Evolutionary conservation across 179 eudicot species (phyloP).

Genomic region (Kewa caespitosa): DNA sequence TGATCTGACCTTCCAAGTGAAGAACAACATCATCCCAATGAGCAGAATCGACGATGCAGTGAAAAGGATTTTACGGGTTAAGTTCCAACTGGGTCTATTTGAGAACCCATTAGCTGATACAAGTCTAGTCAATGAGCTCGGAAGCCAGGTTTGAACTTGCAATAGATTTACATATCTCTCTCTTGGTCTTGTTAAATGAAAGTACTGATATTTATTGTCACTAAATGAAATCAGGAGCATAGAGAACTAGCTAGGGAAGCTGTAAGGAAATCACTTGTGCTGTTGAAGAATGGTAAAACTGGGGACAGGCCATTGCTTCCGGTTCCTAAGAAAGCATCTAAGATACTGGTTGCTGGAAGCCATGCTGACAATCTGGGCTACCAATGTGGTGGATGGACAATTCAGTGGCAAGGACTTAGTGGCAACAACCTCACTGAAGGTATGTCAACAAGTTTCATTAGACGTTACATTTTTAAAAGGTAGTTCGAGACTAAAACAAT

Average conservation of each 20-base stretch:
- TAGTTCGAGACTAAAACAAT: too few relatives aligned
- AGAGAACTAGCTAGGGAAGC: slow-evolving; percentile 62
- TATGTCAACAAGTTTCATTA: background rate
- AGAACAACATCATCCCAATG: slow-evolving; percentile 55
- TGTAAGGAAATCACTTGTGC: slow-evolving; percentile 52
- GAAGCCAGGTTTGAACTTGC: slow-evolving; percentile 47
- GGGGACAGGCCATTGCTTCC: slow-evolving; percentile 41
- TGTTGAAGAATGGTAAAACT: slow-evolving; percentile 48
- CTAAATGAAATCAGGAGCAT: slow-evolving; percentile 36
- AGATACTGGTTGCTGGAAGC: slow-evolving; percentile 57
- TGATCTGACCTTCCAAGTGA: slow-evolving; percentile 51
- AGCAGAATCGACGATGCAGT: slow-evolving; percentile 81
- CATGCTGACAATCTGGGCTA: slow-evolving; percentile 58
- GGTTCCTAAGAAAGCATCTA: slow-evolving; percentile 49
- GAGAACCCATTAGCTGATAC: slow-evolving; percentile 66
- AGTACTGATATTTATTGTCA: background rate
- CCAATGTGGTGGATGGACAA: slow-evolving; percentile 69
- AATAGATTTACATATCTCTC: background rate
- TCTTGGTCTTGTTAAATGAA: background rate
- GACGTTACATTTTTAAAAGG: too few relatives aligned
- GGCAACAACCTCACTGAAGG: slow-evolving; percentile 52
- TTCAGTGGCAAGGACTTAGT: slow-evolving; percentile 52
- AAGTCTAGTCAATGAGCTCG: slow-evolving; percentile 48
- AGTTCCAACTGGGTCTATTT: slow-evolving; percentile 70
- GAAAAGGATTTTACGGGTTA: slow-evolving; percentile 66